These are phyloP conservation scores for Cucurbita argyrosperma DNA, from an alignment of 306 rosid genomes.

Conservation along the genomic window DNA sequence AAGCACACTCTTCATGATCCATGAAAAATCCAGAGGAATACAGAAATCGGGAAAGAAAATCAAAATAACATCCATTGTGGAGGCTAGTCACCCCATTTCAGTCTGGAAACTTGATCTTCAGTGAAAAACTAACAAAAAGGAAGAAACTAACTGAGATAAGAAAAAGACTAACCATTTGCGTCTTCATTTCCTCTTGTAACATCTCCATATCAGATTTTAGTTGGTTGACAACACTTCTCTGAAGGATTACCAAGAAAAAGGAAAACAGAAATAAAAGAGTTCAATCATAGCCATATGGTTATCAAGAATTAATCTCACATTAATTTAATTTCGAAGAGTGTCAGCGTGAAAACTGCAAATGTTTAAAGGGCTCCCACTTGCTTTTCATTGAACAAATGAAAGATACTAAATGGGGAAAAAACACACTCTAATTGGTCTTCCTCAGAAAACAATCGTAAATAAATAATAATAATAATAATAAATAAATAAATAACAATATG, in stretches of 20 bases:
- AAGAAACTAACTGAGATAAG: neutral
- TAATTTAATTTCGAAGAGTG: neutral
- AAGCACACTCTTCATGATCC: neutral
- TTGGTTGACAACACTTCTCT: slow-evolving; percentile 73
- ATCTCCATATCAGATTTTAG: slow-evolving; percentile 72
- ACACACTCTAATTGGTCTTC: neutral
- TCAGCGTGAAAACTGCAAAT: neutral
- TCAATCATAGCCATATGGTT: neutral
- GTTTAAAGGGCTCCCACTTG: neutral
- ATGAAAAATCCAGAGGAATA: neutral
- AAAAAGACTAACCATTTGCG: slow-evolving; percentile 50
- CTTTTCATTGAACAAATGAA: neutral
- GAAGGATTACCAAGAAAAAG: slow-evolving; percentile 15
- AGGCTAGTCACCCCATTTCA: neutral
- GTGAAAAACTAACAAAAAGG: slow-evolving; percentile 1
- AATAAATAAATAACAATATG: no score
- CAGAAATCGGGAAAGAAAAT: neutral
- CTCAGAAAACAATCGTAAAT: neutral
- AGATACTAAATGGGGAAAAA: neutral
- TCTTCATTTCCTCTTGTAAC: slow-evolving; percentile 63
- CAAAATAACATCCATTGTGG: neutral
- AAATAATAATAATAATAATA: no score
- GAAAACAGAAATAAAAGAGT: slow-evolving; percentile 2
- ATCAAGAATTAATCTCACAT: neutral
- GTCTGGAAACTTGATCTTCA: neutral